These are phyloP conservation scores for Forsythia suspensa DNA, from an alignment of 257 asterid species.

Conservation along the genomic window DNA sequence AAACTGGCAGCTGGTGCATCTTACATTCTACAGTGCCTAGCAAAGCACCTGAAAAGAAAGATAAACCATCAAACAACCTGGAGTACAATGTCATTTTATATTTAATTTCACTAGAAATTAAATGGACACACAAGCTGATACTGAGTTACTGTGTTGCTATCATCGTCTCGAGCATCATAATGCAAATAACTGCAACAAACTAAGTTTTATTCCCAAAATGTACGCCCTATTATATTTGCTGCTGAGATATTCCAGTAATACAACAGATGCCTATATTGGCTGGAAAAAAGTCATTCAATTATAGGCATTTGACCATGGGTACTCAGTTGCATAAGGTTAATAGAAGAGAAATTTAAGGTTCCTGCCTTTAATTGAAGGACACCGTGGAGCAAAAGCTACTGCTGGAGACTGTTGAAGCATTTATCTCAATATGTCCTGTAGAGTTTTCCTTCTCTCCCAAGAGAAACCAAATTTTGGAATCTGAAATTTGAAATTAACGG, in stretches of 20 bases:
- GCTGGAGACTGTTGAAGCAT: constrained; percentile 43
- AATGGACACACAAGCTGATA: neutral
- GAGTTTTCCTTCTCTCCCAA: neutral
- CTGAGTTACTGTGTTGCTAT: constrained; percentile 10
- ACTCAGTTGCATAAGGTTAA: neutral
- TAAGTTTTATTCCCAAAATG: neutral
- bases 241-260: neutral
- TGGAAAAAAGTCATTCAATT: neutral
- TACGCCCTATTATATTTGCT: neutral
- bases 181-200: neutral
- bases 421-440: neutral
- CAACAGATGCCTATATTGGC: neutral
- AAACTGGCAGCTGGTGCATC: constrained; percentile 24
- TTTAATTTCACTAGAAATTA: neutral
- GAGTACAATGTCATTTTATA: neutral
- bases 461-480: neutral
- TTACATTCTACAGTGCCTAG: constrained; percentile 24
- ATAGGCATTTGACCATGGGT: neutral
- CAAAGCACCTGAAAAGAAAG: constrained; percentile 36
- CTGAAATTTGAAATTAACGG: constrained; percentile 3
- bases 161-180: constrained; percentile 13
- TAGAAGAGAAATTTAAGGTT: neutral
- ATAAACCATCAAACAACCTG: constrained; percentile 20
- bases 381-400: constrained; percentile 38
- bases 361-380: constrained; percentile 32